Base-by-base conservation (phyloP, 139 green algal species). In the Tetraselmis chui region DNA sequence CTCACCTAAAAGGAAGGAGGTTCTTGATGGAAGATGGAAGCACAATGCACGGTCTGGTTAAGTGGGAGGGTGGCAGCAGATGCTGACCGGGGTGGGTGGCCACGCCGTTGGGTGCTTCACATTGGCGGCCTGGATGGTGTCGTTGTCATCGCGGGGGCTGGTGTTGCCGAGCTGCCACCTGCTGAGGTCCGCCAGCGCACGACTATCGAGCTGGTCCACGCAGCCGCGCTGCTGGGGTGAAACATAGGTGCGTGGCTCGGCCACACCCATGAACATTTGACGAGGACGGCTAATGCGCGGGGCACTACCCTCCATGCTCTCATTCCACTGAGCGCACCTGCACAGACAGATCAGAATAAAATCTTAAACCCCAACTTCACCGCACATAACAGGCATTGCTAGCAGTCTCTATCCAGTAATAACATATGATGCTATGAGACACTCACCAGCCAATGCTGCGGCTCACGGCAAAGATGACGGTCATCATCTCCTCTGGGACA, bases 381-480 rank as follows among this genome's bases (percentile, higher is more conserved):
- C n/a, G n/a, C n/a, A n/a, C n/a, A n/a, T n/a, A n/a, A n/a, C n/a
- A n/a, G n/a, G n/a, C n/a, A n/a, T n/a, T n/a, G n/a, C n/a, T n/a
- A n/a, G n/a, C n/a, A n/a, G n/a, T n/a, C n/a, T n/a, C n/a, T n/a
- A n/a, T n/a, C n/a, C n/a, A n/a, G n/a, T n/a, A n/a, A n/a, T n/a
- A n/a, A n/a, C n/a, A n/a, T n/a, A n/a, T n/a, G n/a, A n/a, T n/a
- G n/a, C n/a, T n/a, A n/a, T n/a, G n/a, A n/a, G n/a, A n/a, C n/a
- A n/a, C n/a, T 23, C 93, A 86, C 92, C 92, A 95, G 30, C 92
- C 92, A 32, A 94, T 89, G 24, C 87, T 91, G 22, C 92, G 84
- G 23, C 90, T 88, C 77, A 95, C 86, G 29, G 90, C 90, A 86
- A 95, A 95, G 0, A 95, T 80, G 2, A 95, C 92, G 24, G 92